phyloP scores from a whole-genome alignment of 352 stramenopile genomes.

The Peronospora destructor region DNA sequence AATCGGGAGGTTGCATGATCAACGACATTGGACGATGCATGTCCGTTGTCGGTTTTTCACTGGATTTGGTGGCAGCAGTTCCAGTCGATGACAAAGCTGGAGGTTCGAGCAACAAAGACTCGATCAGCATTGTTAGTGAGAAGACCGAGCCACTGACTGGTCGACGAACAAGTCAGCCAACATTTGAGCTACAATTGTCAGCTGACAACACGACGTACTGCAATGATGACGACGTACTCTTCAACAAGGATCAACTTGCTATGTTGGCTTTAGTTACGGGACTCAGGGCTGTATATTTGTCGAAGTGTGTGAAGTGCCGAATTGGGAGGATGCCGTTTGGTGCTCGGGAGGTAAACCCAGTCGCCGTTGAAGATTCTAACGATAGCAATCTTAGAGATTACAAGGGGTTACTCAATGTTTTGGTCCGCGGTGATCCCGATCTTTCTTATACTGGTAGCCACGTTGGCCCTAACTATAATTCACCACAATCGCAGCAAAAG shows the following conservation, averaged over 20 bases:
- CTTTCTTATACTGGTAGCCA: conserved; percentile 20
- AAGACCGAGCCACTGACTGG: not conserved
- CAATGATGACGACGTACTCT: conserved; percentile 17
- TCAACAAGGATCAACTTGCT: conserved; percentile 4
- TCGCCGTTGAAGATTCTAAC: not conserved
- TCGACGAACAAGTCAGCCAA: not conserved
- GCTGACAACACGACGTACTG: conserved; percentile 40
- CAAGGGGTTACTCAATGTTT: conserved; percentile 20
- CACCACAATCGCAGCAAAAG: conserved; percentile 15
- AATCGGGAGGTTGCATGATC: conserved; percentile 29
- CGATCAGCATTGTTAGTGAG: conserved; percentile 1
- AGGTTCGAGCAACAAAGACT: not conserved
- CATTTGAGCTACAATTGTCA: conserved; percentile 21
- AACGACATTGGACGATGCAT: conserved; percentile 23
- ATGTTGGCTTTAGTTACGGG: conserved; percentile 19
- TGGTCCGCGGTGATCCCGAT: conserved; percentile 23
- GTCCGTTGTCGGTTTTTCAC: conserved; percentile 11
- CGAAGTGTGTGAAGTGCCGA: conserved; percentile 21
- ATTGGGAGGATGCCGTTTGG: conserved; percentile 19
- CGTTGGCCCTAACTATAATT: conserved; percentile 18
- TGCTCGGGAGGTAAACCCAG: conserved; percentile 5
- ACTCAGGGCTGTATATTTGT: conserved; percentile 29
- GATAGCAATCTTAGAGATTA: not conserved
- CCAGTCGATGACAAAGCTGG: conserved; percentile 1
- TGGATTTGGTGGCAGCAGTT: conserved; percentile 18